phyloP scores from a whole-genome alignment of 2,329 filamentous ascomycete genomes.

The Colletotrichum filicis region DNA sequence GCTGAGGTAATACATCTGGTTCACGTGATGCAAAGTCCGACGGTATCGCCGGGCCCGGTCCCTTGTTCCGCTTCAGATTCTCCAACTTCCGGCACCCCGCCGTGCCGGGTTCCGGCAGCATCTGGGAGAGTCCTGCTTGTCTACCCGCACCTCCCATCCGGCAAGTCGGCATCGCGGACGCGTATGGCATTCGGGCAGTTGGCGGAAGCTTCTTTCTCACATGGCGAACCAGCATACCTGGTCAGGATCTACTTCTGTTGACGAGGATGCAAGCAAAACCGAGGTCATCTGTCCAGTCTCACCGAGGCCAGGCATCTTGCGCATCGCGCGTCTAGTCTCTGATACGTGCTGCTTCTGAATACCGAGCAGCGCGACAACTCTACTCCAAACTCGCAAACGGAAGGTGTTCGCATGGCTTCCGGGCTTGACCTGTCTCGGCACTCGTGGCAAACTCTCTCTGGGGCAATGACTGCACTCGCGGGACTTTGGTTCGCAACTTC shows the following conservation, averaged over 20 bases:
- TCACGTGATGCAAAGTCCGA: conserved; percentile 15
- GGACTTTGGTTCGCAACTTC: no score
- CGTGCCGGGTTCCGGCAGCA: neutral
- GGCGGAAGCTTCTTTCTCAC: neutral
- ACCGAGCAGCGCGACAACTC: neutral
- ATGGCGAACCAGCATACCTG: neutral
- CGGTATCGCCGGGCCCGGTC: neutral
- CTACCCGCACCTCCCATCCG: neutral
- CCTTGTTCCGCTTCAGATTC: neutral
- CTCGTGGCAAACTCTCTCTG: neutral
- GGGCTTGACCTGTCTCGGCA: neutral
- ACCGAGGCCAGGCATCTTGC: neutral
- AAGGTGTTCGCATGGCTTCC: neutral
- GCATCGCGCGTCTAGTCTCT: neutral
- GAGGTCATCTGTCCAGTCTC: neutral
- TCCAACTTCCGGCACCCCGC: neutral
- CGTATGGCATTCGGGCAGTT: neutral
- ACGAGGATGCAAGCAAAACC: neutral
- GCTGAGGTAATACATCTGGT: neutral
- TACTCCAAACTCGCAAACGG: neutral
- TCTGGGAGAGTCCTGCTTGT: neutral
- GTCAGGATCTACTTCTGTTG: neutral
- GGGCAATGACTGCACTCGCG: neutral
- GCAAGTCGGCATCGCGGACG: neutral
- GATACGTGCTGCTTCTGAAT: neutral